These are phyloP conservation scores for Rhodotorula sp. DNA, from an alignment of 1,284 basidiomycete genomes.

Conservation along the genomic window DNA sequence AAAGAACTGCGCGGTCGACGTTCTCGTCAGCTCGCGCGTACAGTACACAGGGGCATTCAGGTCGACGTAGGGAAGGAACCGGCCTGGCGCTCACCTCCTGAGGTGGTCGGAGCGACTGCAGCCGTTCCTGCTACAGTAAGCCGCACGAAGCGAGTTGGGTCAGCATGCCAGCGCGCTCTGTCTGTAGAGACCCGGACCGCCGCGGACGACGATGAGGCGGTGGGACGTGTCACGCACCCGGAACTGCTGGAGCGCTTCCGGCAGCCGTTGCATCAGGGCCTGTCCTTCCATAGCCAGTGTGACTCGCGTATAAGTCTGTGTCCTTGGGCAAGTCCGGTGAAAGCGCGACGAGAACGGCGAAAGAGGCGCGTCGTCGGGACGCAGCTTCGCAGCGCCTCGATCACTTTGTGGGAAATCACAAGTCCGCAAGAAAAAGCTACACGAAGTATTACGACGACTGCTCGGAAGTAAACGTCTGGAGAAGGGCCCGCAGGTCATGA, in stretches of 20 bases:
- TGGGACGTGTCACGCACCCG: slow-evolving; percentile 13
- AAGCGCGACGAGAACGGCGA: not conserved
- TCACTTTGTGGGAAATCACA: too few species aligned
- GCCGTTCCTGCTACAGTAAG: slow-evolving; percentile 22
- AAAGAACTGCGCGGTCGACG: slow-evolving; percentile 30
- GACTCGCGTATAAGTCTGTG: too few species aligned
- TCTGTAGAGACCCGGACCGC: not conserved
- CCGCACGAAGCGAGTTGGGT: not conserved
- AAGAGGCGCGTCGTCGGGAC: not conserved
- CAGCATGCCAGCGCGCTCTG: too few species aligned
- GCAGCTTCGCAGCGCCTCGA: not conserved
- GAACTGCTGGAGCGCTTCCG: slow-evolving; percentile 27
- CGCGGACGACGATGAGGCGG: not conserved
- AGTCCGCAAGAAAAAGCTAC: not conserved
- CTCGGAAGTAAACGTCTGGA: slow-evolving; percentile 7
- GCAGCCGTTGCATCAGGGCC: slow-evolving; percentile 27
- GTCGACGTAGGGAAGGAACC: not conserved
- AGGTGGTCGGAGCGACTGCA: slow-evolving; percentile 31
- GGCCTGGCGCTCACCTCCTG: slow-evolving; percentile 23
- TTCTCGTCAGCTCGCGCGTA: not conserved
- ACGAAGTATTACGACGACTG: not conserved
- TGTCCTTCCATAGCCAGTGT: slow-evolving; percentile 23
- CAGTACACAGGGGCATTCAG: not conserved
- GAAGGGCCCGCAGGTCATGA: slow-evolving; percentile 23
- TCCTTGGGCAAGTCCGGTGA: not conserved